phyloP scores from a whole-genome alignment of 441 rosid species.

The Arabidopsis hybrid region DNA sequence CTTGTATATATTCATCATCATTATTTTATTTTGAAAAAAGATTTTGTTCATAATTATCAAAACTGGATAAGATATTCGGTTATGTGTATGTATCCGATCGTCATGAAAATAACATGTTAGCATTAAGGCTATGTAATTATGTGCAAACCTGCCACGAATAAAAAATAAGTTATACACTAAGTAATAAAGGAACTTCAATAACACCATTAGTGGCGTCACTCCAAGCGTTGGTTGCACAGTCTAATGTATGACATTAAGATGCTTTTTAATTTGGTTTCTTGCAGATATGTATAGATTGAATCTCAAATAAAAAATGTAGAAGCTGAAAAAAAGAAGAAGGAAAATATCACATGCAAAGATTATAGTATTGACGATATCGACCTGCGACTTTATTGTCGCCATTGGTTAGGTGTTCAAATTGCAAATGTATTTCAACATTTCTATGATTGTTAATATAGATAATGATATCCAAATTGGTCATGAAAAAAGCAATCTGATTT shows the following conservation, averaged over 20 bases:
- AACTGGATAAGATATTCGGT: too few relatives aligned
- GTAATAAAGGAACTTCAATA: not conserved
- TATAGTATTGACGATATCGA: constrained; percentile 35
- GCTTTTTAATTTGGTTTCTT: too few relatives aligned
- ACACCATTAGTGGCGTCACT: not conserved
- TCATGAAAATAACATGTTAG: too few relatives aligned
- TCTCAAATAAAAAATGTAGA: too few relatives aligned
- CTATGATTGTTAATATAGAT: constrained; percentile 31
- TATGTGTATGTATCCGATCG: too few relatives aligned
- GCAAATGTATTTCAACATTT: constrained; percentile 31
- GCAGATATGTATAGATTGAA: too few relatives aligned
- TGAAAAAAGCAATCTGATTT: constrained; percentile 16
- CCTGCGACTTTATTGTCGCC: constrained; percentile 42
- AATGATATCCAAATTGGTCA: constrained; percentile 10
- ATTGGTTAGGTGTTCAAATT: constrained; percentile 43
- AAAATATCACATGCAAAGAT: constrained; percentile 6
- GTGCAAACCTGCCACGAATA: constrained; percentile 6
- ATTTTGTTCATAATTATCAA: too few relatives aligned
- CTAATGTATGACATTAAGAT: too few relatives aligned
- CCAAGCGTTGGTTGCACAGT: too few relatives aligned
- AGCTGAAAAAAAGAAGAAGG: too few relatives aligned
- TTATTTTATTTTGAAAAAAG: too few relatives aligned
- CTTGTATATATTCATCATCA: not conserved
- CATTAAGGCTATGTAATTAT: too few relatives aligned
- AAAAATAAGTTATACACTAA: not conserved